Evolutionary conservation across 345 rosid genomes (phyloP), one percentile per base, ranked within the genome.

Genomic region (Gossypium herbaceum): DNA sequence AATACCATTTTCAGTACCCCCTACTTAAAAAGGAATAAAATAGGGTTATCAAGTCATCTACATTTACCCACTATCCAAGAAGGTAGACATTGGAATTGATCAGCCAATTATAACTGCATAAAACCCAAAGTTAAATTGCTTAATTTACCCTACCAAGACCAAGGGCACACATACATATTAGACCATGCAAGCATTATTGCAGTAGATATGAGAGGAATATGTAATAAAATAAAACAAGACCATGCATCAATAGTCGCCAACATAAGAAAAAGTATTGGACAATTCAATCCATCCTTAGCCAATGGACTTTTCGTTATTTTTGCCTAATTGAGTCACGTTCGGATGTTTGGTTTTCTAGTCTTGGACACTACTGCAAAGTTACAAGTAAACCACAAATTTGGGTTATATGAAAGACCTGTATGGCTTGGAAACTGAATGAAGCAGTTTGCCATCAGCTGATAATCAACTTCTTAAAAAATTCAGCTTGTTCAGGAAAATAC

Each of bases 381-480:
- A 74, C 64, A 60, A 24, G 10, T 3, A 45, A 68, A 12, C 39
- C 63, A 67, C 62, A 25, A 25, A 20, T 25, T 29, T 24, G 22
- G 73, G 61, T 43, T 56, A 34, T 7, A 34, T 55, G 34, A 4
- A 45, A 19, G 12, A 12, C 51, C 5, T 43, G 19, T 41, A 72
- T 50, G 22, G 66, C 71, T 15, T 11, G 19, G 56, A 51, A 34
- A 51, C 24, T 27, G 50, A 75, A 39, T 9, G 24, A 3, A 51
- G 65, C 56, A 63, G 1, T 52, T 44, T 50, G 20, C 45, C 66
- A 78, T 92, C 75, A 93, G 90, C 92, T 86, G 81, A 93, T 89
- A 80, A 95, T 88, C 93, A 95, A 90, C 88, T 90, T 95, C 68
- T 83, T 87, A 68, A 89, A 83, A 82, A 82, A 87, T 27, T 87